These are phyloP conservation scores for Lolium rigidum DNA, from an alignment of 176 grass and related monocot species.

Conservation along the genomic window DNA sequence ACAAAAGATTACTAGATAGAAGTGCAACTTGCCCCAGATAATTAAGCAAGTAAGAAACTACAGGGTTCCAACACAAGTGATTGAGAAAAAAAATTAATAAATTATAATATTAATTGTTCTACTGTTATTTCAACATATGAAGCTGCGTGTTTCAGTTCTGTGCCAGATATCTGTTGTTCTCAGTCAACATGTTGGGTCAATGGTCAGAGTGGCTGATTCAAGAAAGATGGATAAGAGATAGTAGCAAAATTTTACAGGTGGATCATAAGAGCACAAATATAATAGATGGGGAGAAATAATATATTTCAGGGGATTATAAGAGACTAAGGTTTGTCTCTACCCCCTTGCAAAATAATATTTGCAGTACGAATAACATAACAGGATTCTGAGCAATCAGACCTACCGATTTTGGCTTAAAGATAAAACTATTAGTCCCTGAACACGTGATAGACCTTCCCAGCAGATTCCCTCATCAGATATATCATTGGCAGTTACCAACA, in stretches of 20 bases:
- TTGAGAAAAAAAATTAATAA: not conserved
- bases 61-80: not conserved
- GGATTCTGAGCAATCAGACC: constrained; percentile 4
- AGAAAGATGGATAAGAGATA: constrained; percentile 20
- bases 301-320: constrained; percentile 11
- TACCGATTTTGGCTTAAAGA: constrained; percentile 83
- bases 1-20: constrained; percentile 18
- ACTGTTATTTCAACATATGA: constrained; percentile 7
- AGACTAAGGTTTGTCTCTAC: constrained; percentile 9
- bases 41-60: constrained; percentile 15
- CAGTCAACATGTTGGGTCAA: not conserved
- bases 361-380: constrained; percentile 2
- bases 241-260: not conserved
- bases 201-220: not conserved
- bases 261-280: not conserved
- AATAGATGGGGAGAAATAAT: not conserved
- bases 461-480: constrained; percentile 74
- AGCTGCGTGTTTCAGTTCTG: not conserved
- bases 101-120: constrained; percentile 1
- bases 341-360: constrained; percentile 13
- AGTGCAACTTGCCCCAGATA: not conserved
- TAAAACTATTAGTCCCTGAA: constrained; percentile 65
- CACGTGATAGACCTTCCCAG: constrained; percentile 82
- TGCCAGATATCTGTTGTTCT: constrained; percentile 3
- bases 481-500: constrained; percentile 81